Evolutionary conservation across 2,329 filamentous ascomycete genomes (phyloP), one percentile per base, ranked within the genome.

Genomic region (Cadophora sp.): DNA sequence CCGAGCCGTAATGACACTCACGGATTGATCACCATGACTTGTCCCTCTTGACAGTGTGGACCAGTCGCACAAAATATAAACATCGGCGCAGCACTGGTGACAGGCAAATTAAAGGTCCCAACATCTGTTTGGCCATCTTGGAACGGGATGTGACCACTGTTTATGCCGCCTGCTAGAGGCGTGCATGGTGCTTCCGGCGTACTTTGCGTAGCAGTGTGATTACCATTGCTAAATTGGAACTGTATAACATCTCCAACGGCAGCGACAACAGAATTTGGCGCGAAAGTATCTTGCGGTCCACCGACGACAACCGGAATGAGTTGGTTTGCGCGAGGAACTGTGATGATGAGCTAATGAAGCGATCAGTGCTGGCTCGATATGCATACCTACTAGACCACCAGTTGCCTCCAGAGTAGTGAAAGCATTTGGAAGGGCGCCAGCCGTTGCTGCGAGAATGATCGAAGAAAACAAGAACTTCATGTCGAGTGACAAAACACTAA

Each of bases 201-300:
- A 7, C 59, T 62, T 34, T 62, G 59, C 7, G 59, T 62, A 7
- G 59, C 59, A 6, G 59, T 62, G 34, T 62, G 59, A 16, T 62
- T 62, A 26, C 59, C 59, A 24, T 62, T 62, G 16, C 59, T 62
- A 40, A 62, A 62, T 62, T 62, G 59, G 16, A 62, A 62, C 5
- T 62, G 59, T 40, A 62, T 62, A 16, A 62, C 59, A 34, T 62
- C 59, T 62, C 59, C 59, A 2, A 62, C 22, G 26, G 59, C 59
- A 1, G 59, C 59, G 16, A 62, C 40, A 12, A 62, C 26, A 8
- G 59, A 62, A 12, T 62, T 62, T 46, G 59, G 59, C 1, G 59
- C 40, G 59, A 62, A 62, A 8, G 59, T 62, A 8, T 62, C 59
- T 50, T 62, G 59, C 3, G 59, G 59, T 31, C 59, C 59, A 24